Evolutionary conservation across 2,329 filamentous ascomycete species (phyloP).

Genomic region (Fusarium devonianum): DNA sequence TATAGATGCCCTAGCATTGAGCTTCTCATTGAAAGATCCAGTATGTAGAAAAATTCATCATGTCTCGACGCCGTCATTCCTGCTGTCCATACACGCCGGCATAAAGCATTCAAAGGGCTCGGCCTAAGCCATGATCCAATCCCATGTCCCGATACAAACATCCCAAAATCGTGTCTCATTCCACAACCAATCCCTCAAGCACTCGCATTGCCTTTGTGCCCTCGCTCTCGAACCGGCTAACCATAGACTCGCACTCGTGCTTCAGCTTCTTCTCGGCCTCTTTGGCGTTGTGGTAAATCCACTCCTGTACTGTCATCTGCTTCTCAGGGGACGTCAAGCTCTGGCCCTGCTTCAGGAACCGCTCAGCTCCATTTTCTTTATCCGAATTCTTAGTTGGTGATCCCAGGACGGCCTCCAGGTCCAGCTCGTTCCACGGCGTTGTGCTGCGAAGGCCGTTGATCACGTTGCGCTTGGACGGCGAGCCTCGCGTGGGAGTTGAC

Average conservation of each 20-base stretch:
- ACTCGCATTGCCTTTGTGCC: constrained; percentile 78
- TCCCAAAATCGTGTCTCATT: constrained; percentile 43
- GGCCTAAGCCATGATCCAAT: constrained; percentile 17
- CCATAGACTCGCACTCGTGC: constrained; percentile 82
- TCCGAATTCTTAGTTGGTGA: constrained; percentile 51
- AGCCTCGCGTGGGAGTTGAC: constrained; percentile 58
- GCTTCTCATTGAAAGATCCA: constrained; percentile 11
- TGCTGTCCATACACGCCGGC: constrained; percentile 27
- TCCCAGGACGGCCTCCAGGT: constrained; percentile 76
- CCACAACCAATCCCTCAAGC: constrained; percentile 74
- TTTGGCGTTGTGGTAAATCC: constrained; percentile 83
- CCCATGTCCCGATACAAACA: background rate
- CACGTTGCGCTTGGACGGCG: constrained; percentile 68
- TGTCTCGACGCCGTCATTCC: constrained; percentile 34
- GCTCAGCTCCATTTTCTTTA: constrained; percentile 60
- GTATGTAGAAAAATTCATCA: constrained; percentile 30
- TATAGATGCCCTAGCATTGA: constrained; percentile 6
- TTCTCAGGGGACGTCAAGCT: constrained; percentile 79
- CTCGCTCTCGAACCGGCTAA: constrained; percentile 83
- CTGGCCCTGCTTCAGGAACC: constrained; percentile 61
- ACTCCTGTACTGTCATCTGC: constrained; percentile 92
- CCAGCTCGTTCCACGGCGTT: constrained; percentile 73
- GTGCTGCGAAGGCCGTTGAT: constrained; percentile 64
- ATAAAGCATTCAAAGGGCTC: constrained; percentile 29
- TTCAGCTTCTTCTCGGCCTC: constrained; percentile 81